Base-by-base conservation (phyloP, 352 stramenopile species). In the Blastocystis sp. region DNA sequence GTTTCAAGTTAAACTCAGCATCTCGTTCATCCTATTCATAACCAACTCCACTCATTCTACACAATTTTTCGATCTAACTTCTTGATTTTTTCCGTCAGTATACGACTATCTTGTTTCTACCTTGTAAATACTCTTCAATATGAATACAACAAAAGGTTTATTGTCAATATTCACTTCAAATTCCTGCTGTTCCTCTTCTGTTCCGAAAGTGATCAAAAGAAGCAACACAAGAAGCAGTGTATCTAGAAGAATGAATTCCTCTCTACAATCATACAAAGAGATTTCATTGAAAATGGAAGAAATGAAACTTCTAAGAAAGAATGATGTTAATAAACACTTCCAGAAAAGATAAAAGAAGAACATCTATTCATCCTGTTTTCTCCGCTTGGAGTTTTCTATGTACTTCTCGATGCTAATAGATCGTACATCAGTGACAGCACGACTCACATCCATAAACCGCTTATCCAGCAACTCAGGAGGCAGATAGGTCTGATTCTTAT, bases 401-500 rank as follows among this genome's bases (percentile, higher is more conserved):
- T 37, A 24, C 71, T 43, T 32, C 5, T 83, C 71, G 3, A 83
- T 12, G 46, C 71, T 83, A 29, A 83, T 83, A 1, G 43, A 37
- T 56, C 77, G 27, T 14, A 87, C 3, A 77, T 87, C 77, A 0
- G 59, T 74, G 29, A 87, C 59, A 7, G 77, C 77, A 19, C 77
- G 42, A 37, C 61, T 67, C 24, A 87, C 58, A 39, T 88, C 66
- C 0, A 88, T 59, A 46, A 81, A 88, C 37, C 46, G 39, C 27
- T 51, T 63, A 19, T 73, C 71, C n/a, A 59, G 57, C 16, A 61
- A 73, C 56, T 86, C 32, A 51, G 57, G 63, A 39, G 92, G 92
- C 21, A 95, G 35, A 88, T 95, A 95, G n/a, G 92, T 94, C 77
- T 95, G 92, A 74, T 94, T 89, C 54, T 91, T 91, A 52, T 95